Conservation (phyloP, 352 stramenopile species). For the Pythium myriotylum region DNA sequence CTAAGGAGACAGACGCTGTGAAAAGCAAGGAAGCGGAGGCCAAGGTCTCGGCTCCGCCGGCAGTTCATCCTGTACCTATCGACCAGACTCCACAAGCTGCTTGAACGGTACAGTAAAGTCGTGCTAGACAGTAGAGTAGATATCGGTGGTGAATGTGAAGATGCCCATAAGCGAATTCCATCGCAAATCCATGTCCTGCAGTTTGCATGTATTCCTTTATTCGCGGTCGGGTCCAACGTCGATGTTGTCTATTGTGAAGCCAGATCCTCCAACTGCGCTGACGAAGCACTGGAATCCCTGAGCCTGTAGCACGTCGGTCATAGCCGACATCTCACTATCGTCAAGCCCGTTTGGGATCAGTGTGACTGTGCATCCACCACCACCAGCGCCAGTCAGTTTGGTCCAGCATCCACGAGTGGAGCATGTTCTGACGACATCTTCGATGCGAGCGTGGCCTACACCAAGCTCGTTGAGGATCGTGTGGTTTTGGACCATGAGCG, state of each 20-base stretch:
- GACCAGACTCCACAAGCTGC: background rate
- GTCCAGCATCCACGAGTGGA: slow-evolving; percentile 54
- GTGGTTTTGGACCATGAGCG: slow-evolving; percentile 77
- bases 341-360: slow-evolving; percentile 58
- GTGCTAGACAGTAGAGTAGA: background rate
- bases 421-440: slow-evolving; percentile 71
- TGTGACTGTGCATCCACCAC: slow-evolving; percentile 88
- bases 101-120: background rate
- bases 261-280: slow-evolving; percentile 25
- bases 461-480: slow-evolving; percentile 72
- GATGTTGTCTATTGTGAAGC: slow-evolving; percentile 18
- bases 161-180: background rate
- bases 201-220: too few relatives aligned
- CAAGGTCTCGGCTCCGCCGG: background rate
- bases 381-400: slow-evolving; percentile 92
- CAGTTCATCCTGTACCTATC: background rate
- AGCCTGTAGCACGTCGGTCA: slow-evolving; percentile 51
- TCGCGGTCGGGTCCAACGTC: background rate
- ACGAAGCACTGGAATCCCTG: slow-evolving; percentile 28
- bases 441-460: slow-evolving; percentile 85
- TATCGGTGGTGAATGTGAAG: background rate
- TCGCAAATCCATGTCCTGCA: too few relatives aligned
- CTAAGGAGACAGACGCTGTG: background rate
- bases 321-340: slow-evolving; percentile 37
- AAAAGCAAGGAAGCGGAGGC: background rate